phyloP scores from a whole-genome alignment of 2,329 filamentous ascomycete genomes.

The Claviceps cyperi region DNA sequence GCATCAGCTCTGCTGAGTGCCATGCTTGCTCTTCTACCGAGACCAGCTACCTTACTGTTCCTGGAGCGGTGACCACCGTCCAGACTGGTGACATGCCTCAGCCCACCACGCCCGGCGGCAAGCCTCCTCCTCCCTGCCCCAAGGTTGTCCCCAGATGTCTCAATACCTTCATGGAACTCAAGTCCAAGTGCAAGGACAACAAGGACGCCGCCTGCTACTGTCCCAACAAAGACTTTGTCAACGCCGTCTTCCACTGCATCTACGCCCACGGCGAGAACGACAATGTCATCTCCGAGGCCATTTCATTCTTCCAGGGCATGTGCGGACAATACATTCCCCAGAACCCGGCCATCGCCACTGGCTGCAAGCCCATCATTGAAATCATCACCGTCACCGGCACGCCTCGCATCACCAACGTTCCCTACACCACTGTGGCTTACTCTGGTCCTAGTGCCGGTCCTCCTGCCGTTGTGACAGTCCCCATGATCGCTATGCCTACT shows the following conservation, averaged over 20 bases:
- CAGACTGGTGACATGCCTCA: constrained; percentile 6
- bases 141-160: constrained; percentile 71
- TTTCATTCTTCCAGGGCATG: constrained; percentile 81
- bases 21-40: too few relatives aligned
- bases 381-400: constrained; percentile 41
- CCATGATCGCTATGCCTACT: constrained; percentile 35
- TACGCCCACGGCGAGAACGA: constrained; percentile 57
- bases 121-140: constrained; percentile 36
- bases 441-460: constrained; percentile 29
- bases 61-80: constrained; percentile 4
- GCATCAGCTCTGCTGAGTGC: too few relatives aligned
- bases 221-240: constrained; percentile 60
- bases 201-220: constrained; percentile 77
- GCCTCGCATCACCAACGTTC: constrained; percentile 34
- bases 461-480: constrained; percentile 36
- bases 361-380: constrained; percentile 48
- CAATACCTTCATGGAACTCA: constrained; percentile 71
- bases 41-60: too few relatives aligned
- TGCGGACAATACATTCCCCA: constrained; percentile 59
- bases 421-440: constrained; percentile 37
- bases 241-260: constrained; percentile 69
- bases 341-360: constrained; percentile 79
- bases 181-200: constrained; percentile 64
- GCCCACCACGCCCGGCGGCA: constrained; percentile 7
- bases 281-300: constrained; percentile 52